Base-by-base conservation (phyloP, 2,329 filamentous ascomycete genomes). In the Hypoxylon sp. region DNA sequence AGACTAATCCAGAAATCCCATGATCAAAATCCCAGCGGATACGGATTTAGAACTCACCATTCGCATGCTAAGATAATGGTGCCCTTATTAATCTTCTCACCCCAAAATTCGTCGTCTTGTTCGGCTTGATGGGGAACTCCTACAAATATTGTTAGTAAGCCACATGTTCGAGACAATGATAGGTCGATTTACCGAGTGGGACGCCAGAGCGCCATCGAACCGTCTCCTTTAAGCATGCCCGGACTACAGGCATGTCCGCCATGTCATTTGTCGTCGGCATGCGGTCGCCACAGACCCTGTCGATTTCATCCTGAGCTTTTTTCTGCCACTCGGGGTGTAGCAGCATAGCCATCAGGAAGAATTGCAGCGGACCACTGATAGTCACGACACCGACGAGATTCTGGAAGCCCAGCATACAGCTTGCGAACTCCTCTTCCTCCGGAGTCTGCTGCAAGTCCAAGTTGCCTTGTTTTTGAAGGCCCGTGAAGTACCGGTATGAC, bases 181-280 rank as follows among this genome's bases (percentile, higher is more conserved):
- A 32, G 1, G 1, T 30, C 6, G 20, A 40, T 64, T 74, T 68
- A 81, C 82, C 82, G 3, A 85, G 77, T 9, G 85, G 84, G 3
- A 87, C 84, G 33, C 84, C 81, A 3, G 85, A 86, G 53, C 84
- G 78, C 85, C 85, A 88, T 45, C 86, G 78, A n/a, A 87, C 73
- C 12, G 83, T 85, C 75, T 89, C 86, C 74, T 88, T 87, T 24
- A 88, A 75, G 42, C 84, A 84, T 1, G 85, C 85, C 14, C 85
- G 78, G 8, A 87, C 80, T 0, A 79, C 84, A 0, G 86, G 85
- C 18, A 88, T 75, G 14, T 81, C 74, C 1, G 82, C 75, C 68
- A 81, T 82, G 70, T 88, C 84, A 6, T 78, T 76, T 32, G 83
- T 80, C 12, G 76, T 82, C 0, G 86, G 85, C 77, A 87, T 79